Evolutionary conservation across 1,284 basidiomycete genomes (phyloP), one percentile per base, ranked within the genome.

Genomic region (Vanrija sp.): DNA sequence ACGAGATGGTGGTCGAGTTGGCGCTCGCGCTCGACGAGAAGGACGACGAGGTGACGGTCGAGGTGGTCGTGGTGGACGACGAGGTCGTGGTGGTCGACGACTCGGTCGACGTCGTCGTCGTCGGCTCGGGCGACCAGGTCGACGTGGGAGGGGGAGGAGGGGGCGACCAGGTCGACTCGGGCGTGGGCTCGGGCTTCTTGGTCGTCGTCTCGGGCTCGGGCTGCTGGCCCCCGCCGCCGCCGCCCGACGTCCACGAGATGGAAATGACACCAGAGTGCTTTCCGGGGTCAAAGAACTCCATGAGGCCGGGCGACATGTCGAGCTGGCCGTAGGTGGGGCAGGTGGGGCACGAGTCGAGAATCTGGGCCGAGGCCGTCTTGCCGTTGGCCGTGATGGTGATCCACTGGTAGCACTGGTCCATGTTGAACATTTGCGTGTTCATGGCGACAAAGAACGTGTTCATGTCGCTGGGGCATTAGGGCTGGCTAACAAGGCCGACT

Each of bases 271-370:
- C 45, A 9, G 15, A 22, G 25, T 12, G 9, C 24, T 22, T 18
- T 7, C 12, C 36, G n/a, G 45, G 45, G 45, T 46, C 45, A 15
- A 46, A 46, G 9, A 15, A 19, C 25, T 22, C 50, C 78, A 96
- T 95, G 36, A 96, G 82, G 50, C 84, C 82, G 15, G 72, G 68
- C 24, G 87, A 87, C 57, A 94, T 79, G 78, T 95, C 91, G 53
- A 95, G 82, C 38, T 83, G 88, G 37, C 81, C 83, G 38, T 72
- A 80, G 4, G 46, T 49, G 31, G n/a, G 27, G 53, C 71, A 72
- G 14, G 63, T 60, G 2, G 71, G 70, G 52, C 69, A 75, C 80
- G 81, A 79, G 71, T 89, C 88, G 64, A 79, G 79, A 61, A 91
- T 83, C 12, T 72, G 76, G 2, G 87, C 88, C 20, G 69, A 63